Evolutionary conservation across 345 rosid genomes (phyloP).

Genomic region (Ailanthus altissimus): DNA sequence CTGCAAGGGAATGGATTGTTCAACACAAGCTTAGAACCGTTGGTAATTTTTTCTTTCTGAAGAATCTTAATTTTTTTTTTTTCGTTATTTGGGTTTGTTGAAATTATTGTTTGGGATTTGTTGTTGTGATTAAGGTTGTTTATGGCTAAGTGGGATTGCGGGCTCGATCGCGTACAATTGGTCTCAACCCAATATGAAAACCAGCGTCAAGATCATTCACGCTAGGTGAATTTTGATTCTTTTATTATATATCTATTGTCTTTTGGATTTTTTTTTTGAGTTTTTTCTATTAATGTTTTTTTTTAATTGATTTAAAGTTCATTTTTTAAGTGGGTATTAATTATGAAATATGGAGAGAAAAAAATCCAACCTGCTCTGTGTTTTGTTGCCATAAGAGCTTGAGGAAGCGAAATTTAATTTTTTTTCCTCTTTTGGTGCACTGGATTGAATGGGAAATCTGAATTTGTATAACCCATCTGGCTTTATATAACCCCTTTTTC

Average conservation of each 20-base stretch:
- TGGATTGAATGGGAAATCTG: background rate
- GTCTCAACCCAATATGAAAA: slow-evolving; percentile 93
- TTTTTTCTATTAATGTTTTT: background rate
- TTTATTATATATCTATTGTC: background rate
- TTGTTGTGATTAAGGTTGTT: slow-evolving; percentile 45
- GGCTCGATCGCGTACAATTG: slow-evolving; percentile 94
- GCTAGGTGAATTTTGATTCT: slow-evolving; percentile 54
- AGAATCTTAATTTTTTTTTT: background rate
- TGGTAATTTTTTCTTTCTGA: slow-evolving; percentile 44
- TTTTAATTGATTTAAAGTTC: background rate
- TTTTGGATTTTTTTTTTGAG: background rate
- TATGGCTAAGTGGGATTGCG: slow-evolving; percentile 87
- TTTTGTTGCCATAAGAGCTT: background rate
- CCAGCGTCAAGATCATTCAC: slow-evolving; percentile 94
- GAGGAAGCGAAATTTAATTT: background rate
- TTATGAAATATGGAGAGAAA: background rate
- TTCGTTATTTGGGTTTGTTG: background rate
- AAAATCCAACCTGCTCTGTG: background rate
- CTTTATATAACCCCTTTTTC: background rate
- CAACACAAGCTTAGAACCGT: slow-evolving; percentile 93
- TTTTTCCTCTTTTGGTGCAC: background rate
- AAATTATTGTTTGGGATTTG: slow-evolving; percentile 12
- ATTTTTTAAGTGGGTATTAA: background rate
- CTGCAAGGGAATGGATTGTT: slow-evolving; percentile 71
- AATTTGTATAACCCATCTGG: background rate